A percentile compares a stretch with the other conserved stretches of the same genome.
phyloP scores from a whole-genome alignment of 805 yeast genomes.

The Zygosaccharomyces pseudorouxii region DNA sequence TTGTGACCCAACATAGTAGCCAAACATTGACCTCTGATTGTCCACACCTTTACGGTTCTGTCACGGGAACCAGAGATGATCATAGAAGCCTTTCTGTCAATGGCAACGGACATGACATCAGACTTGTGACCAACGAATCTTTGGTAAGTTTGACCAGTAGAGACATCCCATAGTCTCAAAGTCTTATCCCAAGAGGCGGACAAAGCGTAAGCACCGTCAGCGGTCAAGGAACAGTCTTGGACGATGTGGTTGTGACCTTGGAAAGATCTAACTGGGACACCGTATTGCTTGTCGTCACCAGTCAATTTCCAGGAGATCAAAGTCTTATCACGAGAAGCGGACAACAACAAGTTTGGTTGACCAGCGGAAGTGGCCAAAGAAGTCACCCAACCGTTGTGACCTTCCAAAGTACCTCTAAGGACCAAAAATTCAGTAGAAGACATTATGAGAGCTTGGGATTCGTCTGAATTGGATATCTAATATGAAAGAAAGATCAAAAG shows the following conservation, averaged over 20 bases:
- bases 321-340: slow-evolving; percentile 98
- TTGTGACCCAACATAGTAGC: slow-evolving; percentile 91
- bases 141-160: slow-evolving; percentile 86
- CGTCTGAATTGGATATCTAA: not conserved
- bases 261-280: slow-evolving; percentile 96
- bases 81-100: slow-evolving; percentile 94
- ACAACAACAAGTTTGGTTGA: slow-evolving; percentile 95
- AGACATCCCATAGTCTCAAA: slow-evolving; percentile 96
- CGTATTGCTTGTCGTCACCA: slow-evolving; percentile 95
- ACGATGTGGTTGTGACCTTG: slow-evolving; percentile 99
- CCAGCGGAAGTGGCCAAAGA: slow-evolving; percentile 96
- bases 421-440: slow-evolving; percentile 91
- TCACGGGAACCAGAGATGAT: slow-evolving; percentile 99
- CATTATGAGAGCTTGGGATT: slow-evolving; percentile 39
- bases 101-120: slow-evolving; percentile 95
- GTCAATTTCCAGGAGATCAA: slow-evolving; percentile 96
- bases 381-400: slow-evolving; percentile 96
- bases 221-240: slow-evolving; percentile 94
- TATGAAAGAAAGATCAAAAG: not conserved
- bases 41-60: slow-evolving; percentile 99
- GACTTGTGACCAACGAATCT: slow-evolving; percentile 98
- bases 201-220: slow-evolving; percentile 96
- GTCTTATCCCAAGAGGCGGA: slow-evolving; percentile 99
- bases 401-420: slow-evolving; percentile 99
- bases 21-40: slow-evolving; percentile 96